These are phyloP conservation scores for Rhizopogon vesiculosus DNA, from an alignment of 768 basidiomycete species.

Conservation along the genomic window DNA sequence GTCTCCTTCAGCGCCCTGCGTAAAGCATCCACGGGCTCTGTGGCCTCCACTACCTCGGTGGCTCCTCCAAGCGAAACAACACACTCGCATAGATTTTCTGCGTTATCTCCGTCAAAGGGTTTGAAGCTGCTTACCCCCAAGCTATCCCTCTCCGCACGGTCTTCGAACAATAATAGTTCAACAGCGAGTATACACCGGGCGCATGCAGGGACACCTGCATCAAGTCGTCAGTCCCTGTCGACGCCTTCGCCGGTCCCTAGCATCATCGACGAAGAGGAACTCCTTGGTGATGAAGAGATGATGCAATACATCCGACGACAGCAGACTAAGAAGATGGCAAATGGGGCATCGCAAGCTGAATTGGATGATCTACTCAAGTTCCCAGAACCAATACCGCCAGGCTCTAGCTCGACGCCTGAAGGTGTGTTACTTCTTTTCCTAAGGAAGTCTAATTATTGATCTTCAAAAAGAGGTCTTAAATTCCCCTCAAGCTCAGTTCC, in stretches of 20 bases:
- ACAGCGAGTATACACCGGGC: constrained; percentile 42
- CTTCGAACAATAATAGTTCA: constrained; percentile 39
- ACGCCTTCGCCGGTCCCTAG: constrained; percentile 83
- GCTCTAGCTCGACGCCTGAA: constrained; percentile 57
- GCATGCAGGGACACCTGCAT: constrained; percentile 59
- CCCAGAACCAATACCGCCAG: constrained; percentile 83
- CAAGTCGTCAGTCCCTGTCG: constrained; percentile 70
- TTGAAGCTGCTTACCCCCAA: constrained; percentile 81
- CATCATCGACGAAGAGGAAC: constrained; percentile 78
- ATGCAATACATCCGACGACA: constrained; percentile 87
- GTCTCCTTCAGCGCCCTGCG: constrained; percentile 73
- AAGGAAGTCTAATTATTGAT: constrained; percentile 5
- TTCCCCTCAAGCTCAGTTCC: constrained; percentile 58
- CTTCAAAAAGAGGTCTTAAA: constrained; percentile 54
- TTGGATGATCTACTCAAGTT: constrained; percentile 87
- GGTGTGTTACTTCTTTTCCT: constrained; percentile 42
- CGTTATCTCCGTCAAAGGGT: constrained; percentile 80
- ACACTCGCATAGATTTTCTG: constrained; percentile 62
- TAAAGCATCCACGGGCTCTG: constrained; percentile 79
- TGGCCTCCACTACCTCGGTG: constrained; percentile 60
- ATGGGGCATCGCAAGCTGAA: constrained; percentile 81
- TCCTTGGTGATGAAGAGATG: constrained; percentile 96
- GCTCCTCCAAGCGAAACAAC: constrained; percentile 36
- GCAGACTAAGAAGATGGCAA: constrained; percentile 80
- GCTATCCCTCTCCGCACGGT: constrained; percentile 55